Conservation (phyloP, 2,329 filamentous ascomycete species). For the Aspergillus pseudoterreus region DNA sequence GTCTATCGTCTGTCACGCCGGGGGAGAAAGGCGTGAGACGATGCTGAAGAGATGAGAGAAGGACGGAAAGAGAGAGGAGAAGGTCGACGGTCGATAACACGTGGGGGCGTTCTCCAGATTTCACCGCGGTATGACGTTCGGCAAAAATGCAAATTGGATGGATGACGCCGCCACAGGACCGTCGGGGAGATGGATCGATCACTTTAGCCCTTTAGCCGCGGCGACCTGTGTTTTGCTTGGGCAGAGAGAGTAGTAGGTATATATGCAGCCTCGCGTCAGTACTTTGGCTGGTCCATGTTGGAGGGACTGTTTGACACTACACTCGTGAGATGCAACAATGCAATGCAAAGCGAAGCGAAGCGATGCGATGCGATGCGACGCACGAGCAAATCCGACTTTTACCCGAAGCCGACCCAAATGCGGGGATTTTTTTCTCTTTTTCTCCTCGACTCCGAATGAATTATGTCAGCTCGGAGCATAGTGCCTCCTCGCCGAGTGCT, state of each 20-base stretch:
- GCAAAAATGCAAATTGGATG: conserved; percentile 6
- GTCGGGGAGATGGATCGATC: not conserved
- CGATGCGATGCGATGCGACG: not conserved
- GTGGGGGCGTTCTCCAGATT: conserved; percentile 15
- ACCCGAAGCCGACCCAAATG: conserved; percentile 9
- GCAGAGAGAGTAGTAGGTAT: too few species aligned
- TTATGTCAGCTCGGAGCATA: not conserved
- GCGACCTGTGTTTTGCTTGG: too few species aligned
- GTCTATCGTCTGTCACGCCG: not conserved
- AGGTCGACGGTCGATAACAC: conserved; percentile 10
- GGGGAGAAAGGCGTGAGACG: not conserved
- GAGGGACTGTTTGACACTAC: too few species aligned
- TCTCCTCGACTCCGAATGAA: not conserved
- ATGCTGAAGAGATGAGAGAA: not conserved
- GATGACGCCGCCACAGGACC: conserved; percentile 10
- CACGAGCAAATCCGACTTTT: conserved; percentile 12
- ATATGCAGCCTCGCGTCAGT: too few species aligned
- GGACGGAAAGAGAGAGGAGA: conserved; percentile 1
- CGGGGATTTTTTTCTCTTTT: not conserved
- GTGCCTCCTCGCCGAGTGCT: not conserved
- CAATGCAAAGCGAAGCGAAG: not conserved
- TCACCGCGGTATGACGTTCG: conserved; percentile 19
- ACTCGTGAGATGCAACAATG: not conserved
- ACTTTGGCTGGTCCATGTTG: too few species aligned
- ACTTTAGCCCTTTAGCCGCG: not conserved